A percentile compares a stretch with the other conserved stretches of the same genome.
These are phyloP conservation scores for Hanseniaspora valbyensis DNA, from an alignment of 805 yeast genomes.

Conservation along the genomic window DNA sequence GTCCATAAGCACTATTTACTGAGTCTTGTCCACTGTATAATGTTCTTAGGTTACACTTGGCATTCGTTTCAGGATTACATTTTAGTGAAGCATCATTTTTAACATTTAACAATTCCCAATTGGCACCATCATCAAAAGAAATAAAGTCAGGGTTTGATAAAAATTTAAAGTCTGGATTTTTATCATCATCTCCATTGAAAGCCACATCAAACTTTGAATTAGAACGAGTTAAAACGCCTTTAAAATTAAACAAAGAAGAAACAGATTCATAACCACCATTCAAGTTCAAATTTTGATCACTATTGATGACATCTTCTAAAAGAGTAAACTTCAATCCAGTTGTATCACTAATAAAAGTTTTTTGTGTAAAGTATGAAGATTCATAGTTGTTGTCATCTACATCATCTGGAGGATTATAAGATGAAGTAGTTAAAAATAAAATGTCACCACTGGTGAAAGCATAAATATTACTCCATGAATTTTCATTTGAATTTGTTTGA, in stretches of 20 bases:
- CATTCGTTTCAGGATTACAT: constrained; percentile 24
- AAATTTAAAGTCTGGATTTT: neutral
- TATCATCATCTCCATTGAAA: neutral
- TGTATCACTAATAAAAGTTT: constrained; percentile 24
- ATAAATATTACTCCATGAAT: constrained; percentile 27
- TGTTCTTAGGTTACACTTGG: constrained; percentile 31
- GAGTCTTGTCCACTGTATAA: constrained; percentile 30
- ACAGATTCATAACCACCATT: constrained; percentile 7
- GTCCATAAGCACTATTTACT: constrained; percentile 19
- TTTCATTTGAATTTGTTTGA: constrained; percentile 33
- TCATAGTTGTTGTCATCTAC: constrained; percentile 17
- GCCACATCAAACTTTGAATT: neutral
- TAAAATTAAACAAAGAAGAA: neutral
- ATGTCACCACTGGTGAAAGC: constrained; percentile 22
- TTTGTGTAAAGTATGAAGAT: constrained; percentile 11
- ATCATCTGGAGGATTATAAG: constrained; percentile 15
- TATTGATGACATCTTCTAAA: constrained; percentile 20
- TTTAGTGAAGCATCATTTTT: neutral
- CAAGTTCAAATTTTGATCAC: constrained; percentile 13
- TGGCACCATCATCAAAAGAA: constrained; percentile 13
- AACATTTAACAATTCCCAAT: constrained; percentile 9
- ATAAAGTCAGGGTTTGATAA: neutral
- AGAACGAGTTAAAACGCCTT: constrained; percentile 4
- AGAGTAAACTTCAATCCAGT: constrained; percentile 29
- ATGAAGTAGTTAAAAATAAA: constrained; percentile 17